A percentile compares a stretch with the other conserved stretches of the same genome.
Conservation (phyloP, 1,139 yeast species). For the Spathaspora jeffriesii region DNA sequence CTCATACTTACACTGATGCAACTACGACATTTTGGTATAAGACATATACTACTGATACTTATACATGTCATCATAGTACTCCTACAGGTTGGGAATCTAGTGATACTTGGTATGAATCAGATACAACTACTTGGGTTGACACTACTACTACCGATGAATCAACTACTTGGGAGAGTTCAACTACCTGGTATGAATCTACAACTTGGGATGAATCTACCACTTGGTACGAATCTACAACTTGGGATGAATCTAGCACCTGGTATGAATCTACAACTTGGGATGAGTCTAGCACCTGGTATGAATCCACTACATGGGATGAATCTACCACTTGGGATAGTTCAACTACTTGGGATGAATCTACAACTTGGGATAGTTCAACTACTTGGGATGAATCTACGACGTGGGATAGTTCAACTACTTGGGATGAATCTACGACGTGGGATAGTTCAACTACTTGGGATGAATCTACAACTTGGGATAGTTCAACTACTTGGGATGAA, state of each 20-base stretch:
- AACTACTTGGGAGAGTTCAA: not conserved
- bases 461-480: not conserved
- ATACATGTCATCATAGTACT: not conserved
- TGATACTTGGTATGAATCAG: not conserved
- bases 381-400: not conserved
- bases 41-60: conserved; percentile 1
- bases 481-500: too few relatives aligned
- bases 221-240: not conserved
- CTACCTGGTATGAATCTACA: not conserved
- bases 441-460: not conserved
- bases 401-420: not conserved
- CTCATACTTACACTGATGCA: not conserved
- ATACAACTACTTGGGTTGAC: not conserved
- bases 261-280: not conserved
- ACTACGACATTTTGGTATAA: conserved; percentile 1
- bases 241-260: too few relatives aligned
- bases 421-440: not conserved
- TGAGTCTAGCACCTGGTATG: not conserved
- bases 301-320: not conserved
- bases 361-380: not conserved
- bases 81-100: not conserved
- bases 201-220: not conserved
- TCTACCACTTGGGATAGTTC: not conserved
- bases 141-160: not conserved
- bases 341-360: not conserved